Base-by-base conservation (phyloP, 2,329 filamentous ascomycete species). In the Aureobasidium vineae region DNA sequence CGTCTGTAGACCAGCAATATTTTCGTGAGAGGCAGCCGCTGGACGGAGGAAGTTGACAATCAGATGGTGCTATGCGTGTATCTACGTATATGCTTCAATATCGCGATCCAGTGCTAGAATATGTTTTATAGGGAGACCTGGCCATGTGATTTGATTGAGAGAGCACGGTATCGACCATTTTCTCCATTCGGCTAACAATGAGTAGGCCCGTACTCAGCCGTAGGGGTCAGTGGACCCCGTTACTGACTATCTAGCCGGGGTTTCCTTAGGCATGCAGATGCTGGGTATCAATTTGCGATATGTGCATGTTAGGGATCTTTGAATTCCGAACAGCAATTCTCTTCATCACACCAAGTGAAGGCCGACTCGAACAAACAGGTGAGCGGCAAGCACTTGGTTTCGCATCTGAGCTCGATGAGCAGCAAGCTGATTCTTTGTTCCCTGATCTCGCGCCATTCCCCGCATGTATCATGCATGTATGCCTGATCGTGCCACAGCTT, bases 401-500 rank as follows among this genome's bases (percentile, higher is more conserved):
- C 45, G 23, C 23, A 26, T 13, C 21, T 26, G 21, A n/a, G n/a
- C n/a, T n/a, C n/a, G n/a, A n/a, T n/a, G n/a, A n/a, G n/a, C n/a
- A n/a, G n/a, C n/a, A n/a, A n/a, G 5, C 2, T 11, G 21, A 49
- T 23, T 45, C n/a, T 49, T 52, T 19, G 15, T n/a, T 52, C 16
- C 49, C 19, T 33, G 40, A 45, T 13, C 53, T 28, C 54, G 38
- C 54, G 13, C 16, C 19, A 36, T 36, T 16, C 41, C 57, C 43
- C 41, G 57, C 57, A 38, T 47, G 43, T 47, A 49, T 45, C 21
- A 47, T 60, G 56, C 56, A 60, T 60, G 41, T 41, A 59, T 59
- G 54, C 28, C 40, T 47, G 26, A 43, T 45, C 28, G 11, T 60
- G 26, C 56, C 11, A 23, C 28, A 31, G 16, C 41, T 21, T 16